Evolutionary conservation across 179 eudicot species (phyloP), one percentile per base, ranked within the genome.

Genomic region (Spinacia oleracea): DNA sequence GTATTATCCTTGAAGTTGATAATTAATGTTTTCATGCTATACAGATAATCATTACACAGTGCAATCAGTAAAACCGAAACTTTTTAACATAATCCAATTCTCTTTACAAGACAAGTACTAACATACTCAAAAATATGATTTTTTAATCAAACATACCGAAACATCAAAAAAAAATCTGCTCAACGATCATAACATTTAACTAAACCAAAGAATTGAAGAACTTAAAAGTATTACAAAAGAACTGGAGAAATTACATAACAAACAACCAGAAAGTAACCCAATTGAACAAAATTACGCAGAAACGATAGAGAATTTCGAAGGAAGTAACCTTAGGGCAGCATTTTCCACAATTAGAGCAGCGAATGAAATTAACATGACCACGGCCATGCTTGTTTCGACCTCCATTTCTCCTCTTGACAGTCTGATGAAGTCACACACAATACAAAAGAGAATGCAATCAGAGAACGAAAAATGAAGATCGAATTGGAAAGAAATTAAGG

Each of bases 341-440:
- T 58, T 91, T 91, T n/a, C 94, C 95, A 71, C 97, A 93, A 83
- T 93, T 92, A 62, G 95, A 90, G 90, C 98, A 93, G 71, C 97
- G 97, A 76, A 93, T 89, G 86, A 90, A 92, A 27, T 92, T 92
- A 79, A 86, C 90, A 55, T 93, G 98, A 75, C 97, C 98, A 81
- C 97, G 98, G 34, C 97, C 97, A 46, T 93, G 98, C 83, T 93
- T 92, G 92, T 91, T 93, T 72, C 97, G 90, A 14, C 98, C 98
- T 14, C 97, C 98, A 63, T 93, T 92, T 78, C 95, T 88, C 66
- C 97, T 82, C 95, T 93, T 93, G 88, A 93, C 89, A 1, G 98
- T 93, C 97, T 91, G 80, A 62, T 56, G 11, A 21, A 56, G 29
- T 2, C 20, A 48, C 63, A 62, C 35, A 62, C 23, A 58, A 23